phyloP scores from a whole-genome alignment of 2,329 filamentous ascomycete genomes.

The Stagonosporopsis rhizophila region DNA sequence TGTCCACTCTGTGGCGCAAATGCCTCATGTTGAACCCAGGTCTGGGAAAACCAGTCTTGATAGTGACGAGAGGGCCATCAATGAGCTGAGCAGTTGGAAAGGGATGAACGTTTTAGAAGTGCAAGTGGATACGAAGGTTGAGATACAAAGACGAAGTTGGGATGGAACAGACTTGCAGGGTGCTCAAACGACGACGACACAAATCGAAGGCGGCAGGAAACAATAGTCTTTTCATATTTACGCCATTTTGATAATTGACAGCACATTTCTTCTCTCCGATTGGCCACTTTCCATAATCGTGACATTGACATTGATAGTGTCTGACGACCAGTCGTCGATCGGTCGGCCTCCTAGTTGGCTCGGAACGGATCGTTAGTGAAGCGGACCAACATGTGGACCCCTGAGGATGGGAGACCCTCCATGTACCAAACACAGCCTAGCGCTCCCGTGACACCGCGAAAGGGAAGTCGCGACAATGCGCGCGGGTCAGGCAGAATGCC shows the following conservation, averaged over 20 bases:
- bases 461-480: conserved; percentile 14
- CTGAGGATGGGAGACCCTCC: not conserved
- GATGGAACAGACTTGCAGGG: conserved; percentile 13
- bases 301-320: not conserved
- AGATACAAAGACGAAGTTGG: conserved; percentile 35
- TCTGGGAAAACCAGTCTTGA: conserved; percentile 22
- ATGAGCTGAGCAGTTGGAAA: conserved; percentile 21
- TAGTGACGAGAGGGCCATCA: conserved; percentile 29
- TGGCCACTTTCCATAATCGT: not conserved
- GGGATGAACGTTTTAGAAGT: conserved; percentile 26
- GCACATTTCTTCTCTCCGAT: not conserved
- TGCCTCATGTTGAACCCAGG: conserved; percentile 12
- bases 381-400: conserved; percentile 2
- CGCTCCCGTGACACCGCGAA: conserved; percentile 22
- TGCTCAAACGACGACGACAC: conserved; percentile 7
- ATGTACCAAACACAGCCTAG: conserved; percentile 3
- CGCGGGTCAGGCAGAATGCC: conserved; percentile 7
- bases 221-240: not conserved
- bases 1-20: conserved; percentile 2
- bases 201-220: conserved; percentile 20
- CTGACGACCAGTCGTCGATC: not conserved
- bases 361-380: not conserved
- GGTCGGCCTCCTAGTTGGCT: not conserved
- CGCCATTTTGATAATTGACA: not conserved
- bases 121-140: conserved; percentile 38